Evolutionary conservation across 371 early-diverging fungal genomes (phyloP).

Genomic region (Saksenaea vasiformis): DNA sequence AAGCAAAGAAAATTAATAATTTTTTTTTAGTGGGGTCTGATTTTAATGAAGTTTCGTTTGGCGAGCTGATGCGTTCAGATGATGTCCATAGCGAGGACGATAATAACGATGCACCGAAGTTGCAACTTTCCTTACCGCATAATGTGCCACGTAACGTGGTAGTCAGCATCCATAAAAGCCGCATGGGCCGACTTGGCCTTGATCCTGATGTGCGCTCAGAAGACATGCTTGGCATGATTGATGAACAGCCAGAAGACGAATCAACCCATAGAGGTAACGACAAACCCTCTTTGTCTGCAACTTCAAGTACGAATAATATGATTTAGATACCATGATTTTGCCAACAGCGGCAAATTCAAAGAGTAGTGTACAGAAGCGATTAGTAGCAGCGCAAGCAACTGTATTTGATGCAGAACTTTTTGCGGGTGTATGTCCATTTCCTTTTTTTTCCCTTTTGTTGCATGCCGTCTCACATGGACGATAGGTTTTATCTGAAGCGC

Average conservation of each 20-base stretch:
- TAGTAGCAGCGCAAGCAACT: slow-evolving; percentile 51
- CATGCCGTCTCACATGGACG: neutral
- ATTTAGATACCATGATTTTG: neutral
- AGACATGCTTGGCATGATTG: slow-evolving; percentile 20
- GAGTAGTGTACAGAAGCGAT: slow-evolving; percentile 39
- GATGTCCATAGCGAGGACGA: slow-evolving; percentile 18
- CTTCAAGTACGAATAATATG: neutral
- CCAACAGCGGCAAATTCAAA: neutral
- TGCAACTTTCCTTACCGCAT: slow-evolving; percentile 23
- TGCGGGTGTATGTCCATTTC: slow-evolving; percentile 44
- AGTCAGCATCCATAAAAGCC: slow-evolving; percentile 10
- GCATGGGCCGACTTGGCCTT: slow-evolving; percentile 12
- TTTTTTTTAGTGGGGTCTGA: slow-evolving; percentile 45
- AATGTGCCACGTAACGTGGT: slow-evolving; percentile 15
- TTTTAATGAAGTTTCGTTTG: slow-evolving; percentile 37
- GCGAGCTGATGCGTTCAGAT: slow-evolving; percentile 27
- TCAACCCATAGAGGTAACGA: neutral
- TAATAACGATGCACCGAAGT: neutral
- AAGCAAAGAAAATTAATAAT: neutral
- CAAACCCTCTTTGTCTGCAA: too few relatives aligned
- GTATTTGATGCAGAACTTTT: slow-evolving; percentile 64
- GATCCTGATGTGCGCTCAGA: slow-evolving; percentile 10
- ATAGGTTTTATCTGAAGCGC: slow-evolving; percentile 59
- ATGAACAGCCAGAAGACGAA: slow-evolving; percentile 7
- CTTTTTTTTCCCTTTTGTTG: neutral